Evolutionary conservation across 2,329 filamentous ascomycete species (phyloP).

Genomic region (Thielaviopsis ethacetica): DNA sequence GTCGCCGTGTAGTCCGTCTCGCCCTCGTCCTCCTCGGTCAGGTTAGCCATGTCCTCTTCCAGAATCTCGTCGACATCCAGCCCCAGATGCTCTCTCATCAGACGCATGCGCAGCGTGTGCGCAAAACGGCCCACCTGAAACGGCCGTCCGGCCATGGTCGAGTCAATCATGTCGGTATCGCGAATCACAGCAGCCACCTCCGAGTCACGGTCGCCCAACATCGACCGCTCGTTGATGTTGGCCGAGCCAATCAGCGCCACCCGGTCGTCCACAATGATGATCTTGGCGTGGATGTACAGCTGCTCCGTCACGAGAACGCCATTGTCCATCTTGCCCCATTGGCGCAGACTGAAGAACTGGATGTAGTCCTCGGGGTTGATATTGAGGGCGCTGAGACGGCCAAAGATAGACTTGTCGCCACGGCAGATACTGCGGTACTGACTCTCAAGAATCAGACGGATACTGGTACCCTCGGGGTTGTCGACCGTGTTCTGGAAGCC

Average conservation of each 20-base stretch:
- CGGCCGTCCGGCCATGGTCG: constrained; percentile 75
- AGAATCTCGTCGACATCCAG: constrained; percentile 83
- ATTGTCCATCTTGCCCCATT: constrained; percentile 82
- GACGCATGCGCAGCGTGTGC: constrained; percentile 75
- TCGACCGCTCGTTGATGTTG: constrained; percentile 95
- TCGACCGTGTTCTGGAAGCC: constrained; percentile 96
- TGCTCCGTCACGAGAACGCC: constrained; percentile 84
- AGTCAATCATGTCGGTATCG: constrained; percentile 84
- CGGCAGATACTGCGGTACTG: constrained; percentile 94
- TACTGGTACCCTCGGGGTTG: constrained; percentile 81
- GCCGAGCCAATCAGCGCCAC: constrained; percentile 89
- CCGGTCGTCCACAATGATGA: constrained; percentile 88
- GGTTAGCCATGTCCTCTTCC: constrained; percentile 57
- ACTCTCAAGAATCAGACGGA: constrained; percentile 90
- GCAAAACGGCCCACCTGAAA: constrained; percentile 87
- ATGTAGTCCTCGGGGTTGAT: constrained; percentile 95
- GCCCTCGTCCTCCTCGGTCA: constrained; percentile 37
- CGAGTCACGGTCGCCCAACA: constrained; percentile 82
- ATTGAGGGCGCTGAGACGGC: constrained; percentile 56
- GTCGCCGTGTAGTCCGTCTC: constrained; percentile 40
- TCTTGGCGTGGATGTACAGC: constrained; percentile 94
- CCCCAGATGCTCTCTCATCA: constrained; percentile 96
- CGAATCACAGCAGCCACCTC: constrained; percentile 81
- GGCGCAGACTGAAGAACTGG: constrained; percentile 78
- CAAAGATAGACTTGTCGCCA: constrained; percentile 83